Evolutionary conservation across 495 filamentous ascomycete species (phyloP).

Genomic region (Xylaria venustula): DNA sequence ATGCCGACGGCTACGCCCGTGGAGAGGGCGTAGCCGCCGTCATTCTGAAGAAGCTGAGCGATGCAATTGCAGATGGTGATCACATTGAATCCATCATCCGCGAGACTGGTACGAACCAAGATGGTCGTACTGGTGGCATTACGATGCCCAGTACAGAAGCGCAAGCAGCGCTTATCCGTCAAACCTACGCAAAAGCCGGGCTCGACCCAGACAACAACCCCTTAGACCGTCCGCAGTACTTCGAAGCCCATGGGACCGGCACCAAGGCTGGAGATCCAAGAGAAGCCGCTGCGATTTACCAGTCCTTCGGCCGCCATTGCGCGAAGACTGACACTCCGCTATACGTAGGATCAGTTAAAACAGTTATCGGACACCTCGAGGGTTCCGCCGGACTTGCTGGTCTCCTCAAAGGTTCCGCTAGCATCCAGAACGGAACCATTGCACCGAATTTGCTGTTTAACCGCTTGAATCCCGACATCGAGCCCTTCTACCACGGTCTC

Average conservation of each 20-base stretch:
- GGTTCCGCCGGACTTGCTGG: conserved; percentile 42
- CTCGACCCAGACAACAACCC: conserved; percentile 18
- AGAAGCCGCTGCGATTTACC: conserved; percentile 33
- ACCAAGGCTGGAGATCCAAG: conserved; percentile 37
- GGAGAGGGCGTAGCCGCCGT: conserved; percentile 53
- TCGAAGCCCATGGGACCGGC: conserved; percentile 18
- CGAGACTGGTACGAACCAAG: conserved; percentile 53
- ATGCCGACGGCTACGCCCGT: conserved; percentile 62
- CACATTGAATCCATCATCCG: conserved; percentile 61
- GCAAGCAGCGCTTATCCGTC: conserved; percentile 43
- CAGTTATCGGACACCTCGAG: conserved; percentile 49
- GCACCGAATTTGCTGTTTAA: conserved; percentile 36
- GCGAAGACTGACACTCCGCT: conserved; percentile 6
- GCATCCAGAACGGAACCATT: conserved; percentile 41
- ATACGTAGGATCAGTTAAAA: conserved; percentile 48
- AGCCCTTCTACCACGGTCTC: conserved; percentile 5
- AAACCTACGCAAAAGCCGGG: conserved; percentile 38
- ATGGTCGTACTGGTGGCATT: conserved; percentile 47
- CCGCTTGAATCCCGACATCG: conserved; percentile 36
- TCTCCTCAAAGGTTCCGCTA: conserved; percentile 46
- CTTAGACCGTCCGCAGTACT: conserved; percentile 1
- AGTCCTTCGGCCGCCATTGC: neutral
- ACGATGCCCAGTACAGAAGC: conserved; percentile 41
- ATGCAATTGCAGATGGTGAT: conserved; percentile 48
- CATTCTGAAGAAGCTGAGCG: conserved; percentile 54